These are phyloP conservation scores for Phytophthora multivora DNA, from an alignment of 352 stramenopile genomes.

Conservation along the genomic window DNA sequence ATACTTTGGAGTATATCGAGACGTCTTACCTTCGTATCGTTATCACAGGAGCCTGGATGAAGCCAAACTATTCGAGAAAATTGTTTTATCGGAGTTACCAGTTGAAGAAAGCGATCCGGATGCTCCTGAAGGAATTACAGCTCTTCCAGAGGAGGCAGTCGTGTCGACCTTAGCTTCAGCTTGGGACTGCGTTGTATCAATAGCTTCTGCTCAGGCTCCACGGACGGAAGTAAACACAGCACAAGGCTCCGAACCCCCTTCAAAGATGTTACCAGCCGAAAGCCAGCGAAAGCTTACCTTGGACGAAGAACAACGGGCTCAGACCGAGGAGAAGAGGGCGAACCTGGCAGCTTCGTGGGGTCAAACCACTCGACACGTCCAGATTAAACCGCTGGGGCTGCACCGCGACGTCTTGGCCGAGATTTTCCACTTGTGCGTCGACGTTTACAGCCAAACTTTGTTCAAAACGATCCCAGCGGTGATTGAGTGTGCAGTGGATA, in stretches of 20 bases:
- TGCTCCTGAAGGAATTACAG: constrained; percentile 19
- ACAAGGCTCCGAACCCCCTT: constrained; percentile 18
- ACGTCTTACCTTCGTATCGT: too few relatives aligned
- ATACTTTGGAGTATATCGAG: too few relatives aligned
- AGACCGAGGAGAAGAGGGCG: constrained; percentile 26
- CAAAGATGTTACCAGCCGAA: constrained; percentile 17
- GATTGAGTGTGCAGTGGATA: constrained; percentile 23
- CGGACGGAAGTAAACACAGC: constrained; percentile 4
- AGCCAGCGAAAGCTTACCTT: constrained; percentile 23
- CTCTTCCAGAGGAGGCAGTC: constrained; percentile 15
- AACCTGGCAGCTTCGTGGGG: constrained; percentile 25
- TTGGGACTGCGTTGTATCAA: constrained; percentile 34
- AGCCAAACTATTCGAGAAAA: constrained; percentile 58
- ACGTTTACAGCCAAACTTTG: constrained; percentile 25
- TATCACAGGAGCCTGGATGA: constrained; percentile 47
- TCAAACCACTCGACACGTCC: constrained; percentile 32
- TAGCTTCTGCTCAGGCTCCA: constrained; percentile 12
- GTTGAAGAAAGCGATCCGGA: constrained; percentile 4
- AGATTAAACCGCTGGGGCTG: constrained; percentile 34
- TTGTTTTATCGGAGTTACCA: constrained; percentile 17
- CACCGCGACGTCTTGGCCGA: constrained; percentile 45
- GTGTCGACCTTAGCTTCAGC: constrained; percentile 15
- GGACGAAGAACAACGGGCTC: constrained; percentile 25
- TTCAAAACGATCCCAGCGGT: constrained; percentile 13
- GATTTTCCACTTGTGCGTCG: constrained; percentile 43